A percentile compares a stretch with the other conserved stretches of the same genome.
Evolutionary conservation across 768 basidiomycete genomes (phyloP).

Genomic region (Boletellus ananiceps): DNA sequence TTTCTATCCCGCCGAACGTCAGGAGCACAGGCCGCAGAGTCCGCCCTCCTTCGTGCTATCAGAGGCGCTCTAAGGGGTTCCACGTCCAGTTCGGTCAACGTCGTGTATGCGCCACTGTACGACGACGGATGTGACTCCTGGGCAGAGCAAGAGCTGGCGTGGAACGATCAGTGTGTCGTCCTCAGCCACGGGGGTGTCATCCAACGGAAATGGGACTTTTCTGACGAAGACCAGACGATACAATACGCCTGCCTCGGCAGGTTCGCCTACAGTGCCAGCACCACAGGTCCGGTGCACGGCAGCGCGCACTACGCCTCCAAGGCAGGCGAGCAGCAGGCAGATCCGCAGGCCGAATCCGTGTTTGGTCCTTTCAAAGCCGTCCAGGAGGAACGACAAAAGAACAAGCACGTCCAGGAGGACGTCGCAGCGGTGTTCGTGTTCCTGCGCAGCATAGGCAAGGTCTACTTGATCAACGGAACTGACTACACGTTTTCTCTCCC

Average conservation of each 20-base stretch:
- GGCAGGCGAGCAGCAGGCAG: constrained; percentile 13
- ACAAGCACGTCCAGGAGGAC: constrained; percentile 33
- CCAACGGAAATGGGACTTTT: constrained; percentile 68
- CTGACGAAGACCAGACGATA: constrained; percentile 64
- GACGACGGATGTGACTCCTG: constrained; percentile 36
- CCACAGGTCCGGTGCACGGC: constrained; percentile 21
- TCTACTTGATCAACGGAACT: constrained; percentile 64
- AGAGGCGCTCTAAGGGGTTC: constrained; percentile 56
- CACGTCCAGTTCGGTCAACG: constrained; percentile 37
- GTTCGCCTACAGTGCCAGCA: constrained; percentile 49
- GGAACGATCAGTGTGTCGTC: constrained; percentile 62
- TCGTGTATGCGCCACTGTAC: constrained; percentile 41
- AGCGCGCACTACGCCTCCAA: constrained; percentile 29
- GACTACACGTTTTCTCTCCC: constrained; percentile 79
- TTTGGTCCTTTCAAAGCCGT: constrained; percentile 44
- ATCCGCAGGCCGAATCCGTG: constrained; percentile 20
- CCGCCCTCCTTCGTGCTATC: constrained; percentile 52
- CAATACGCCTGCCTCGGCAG: constrained; percentile 79
- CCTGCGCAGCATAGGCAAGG: constrained; percentile 66
- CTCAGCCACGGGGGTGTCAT: constrained; percentile 66
- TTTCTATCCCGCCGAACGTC: constrained; percentile 35
- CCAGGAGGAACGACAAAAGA: constrained; percentile 37
- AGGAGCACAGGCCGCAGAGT: constrained; percentile 19
- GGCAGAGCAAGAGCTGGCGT: constrained; percentile 63
- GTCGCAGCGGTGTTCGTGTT: constrained; percentile 72